Evolutionary conservation across 805 yeast genomes (phyloP).

Genomic region (Ogataea paradorogensis): DNA sequence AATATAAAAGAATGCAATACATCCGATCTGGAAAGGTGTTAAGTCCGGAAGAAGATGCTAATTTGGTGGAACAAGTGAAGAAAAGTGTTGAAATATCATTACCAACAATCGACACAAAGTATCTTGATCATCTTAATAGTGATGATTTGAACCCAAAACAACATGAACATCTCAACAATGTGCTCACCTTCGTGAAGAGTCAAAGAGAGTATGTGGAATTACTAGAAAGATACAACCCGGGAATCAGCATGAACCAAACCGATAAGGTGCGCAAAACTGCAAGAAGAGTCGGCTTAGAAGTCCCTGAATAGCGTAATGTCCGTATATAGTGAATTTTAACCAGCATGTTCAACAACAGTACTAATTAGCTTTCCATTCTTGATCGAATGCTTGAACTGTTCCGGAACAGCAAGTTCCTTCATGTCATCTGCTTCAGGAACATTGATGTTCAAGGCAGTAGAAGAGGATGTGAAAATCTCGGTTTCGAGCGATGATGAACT

Average conservation of each 20-base stretch:
- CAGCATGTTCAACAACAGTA: conserved; percentile 79
- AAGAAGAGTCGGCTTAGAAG: conserved; percentile 77
- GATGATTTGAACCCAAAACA: conserved; percentile 23
- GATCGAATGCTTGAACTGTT: conserved; percentile 79
- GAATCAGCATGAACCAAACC: conserved; percentile 68
- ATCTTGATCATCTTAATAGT: conserved; percentile 29
- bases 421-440: conserved; percentile 76
- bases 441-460: conserved; percentile 83
- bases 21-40: conserved; percentile 37
- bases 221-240: conserved; percentile 84
- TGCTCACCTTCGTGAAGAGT: conserved; percentile 58
- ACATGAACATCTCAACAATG: conserved; percentile 50
- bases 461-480: conserved; percentile 78
- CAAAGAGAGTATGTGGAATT: conserved; percentile 79
- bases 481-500: conserved; percentile 66
- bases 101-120: conserved; percentile 27
- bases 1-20: conserved; percentile 47
- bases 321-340: conserved; percentile 36
- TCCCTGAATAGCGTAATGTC: conserved; percentile 41
- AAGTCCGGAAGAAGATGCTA: conserved; percentile 31
- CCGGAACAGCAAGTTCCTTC: conserved; percentile 83
- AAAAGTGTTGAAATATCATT: conserved; percentile 26
- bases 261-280: conserved; percentile 83
- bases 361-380: conserved; percentile 59
- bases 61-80: conserved; percentile 37